These are phyloP conservation scores for Castanopsis chinensis DNA, from an alignment of 306 rosid species.

Conservation along the genomic window DNA sequence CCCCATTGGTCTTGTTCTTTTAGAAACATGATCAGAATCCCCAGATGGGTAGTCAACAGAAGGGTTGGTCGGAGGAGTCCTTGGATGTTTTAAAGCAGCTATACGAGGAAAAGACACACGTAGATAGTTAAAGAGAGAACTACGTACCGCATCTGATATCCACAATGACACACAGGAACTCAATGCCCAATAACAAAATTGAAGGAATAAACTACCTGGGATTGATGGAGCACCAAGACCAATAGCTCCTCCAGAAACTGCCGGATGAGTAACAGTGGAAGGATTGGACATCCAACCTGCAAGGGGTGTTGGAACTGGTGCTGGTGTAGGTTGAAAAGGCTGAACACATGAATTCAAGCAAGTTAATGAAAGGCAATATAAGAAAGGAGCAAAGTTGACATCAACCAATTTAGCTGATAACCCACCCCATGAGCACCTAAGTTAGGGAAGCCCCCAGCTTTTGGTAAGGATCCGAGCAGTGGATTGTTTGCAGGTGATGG, in stretches of 20 bases:
- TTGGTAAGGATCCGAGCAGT: slow-evolving; percentile 80
- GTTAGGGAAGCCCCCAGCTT: slow-evolving; percentile 95
- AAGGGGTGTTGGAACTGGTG: slow-evolving; percentile 79
- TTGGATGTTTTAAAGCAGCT: slow-evolving; percentile 96
- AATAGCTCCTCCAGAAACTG: slow-evolving; percentile 88
- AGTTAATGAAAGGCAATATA: slow-evolving; percentile 6
- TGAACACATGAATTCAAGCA: slow-evolving; percentile 33
- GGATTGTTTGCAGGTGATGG: slow-evolving; percentile 97
- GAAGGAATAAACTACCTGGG: slow-evolving; percentile 54
- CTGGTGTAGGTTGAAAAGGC: slow-evolving; percentile 92
- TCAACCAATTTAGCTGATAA: slow-evolving; percentile 21
- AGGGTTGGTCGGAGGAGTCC: slow-evolving; percentile 95
- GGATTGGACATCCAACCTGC: slow-evolving; percentile 99
- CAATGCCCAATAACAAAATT: slow-evolving; percentile 11
- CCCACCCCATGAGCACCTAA: slow-evolving; percentile 96
- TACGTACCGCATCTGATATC: slow-evolving; percentile 5
- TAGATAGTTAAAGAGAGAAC: slow-evolving; percentile 18
- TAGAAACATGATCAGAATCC: slow-evolving; percentile 88
- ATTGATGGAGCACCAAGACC: slow-evolving; percentile 97
- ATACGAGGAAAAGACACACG: slow-evolving; percentile 28
- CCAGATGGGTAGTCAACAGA: slow-evolving; percentile 87
- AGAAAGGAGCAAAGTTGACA: slow-evolving; percentile 14
- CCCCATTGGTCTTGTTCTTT: slow-evolving; percentile 88
- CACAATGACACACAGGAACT: slow-evolving; percentile 8
- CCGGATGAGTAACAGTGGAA: slow-evolving; percentile 78